Evolutionary conservation across 768 basidiomycete genomes (phyloP), one percentile per base, ranked within the genome.

Genomic region (Termitomyces sp.): DNA sequence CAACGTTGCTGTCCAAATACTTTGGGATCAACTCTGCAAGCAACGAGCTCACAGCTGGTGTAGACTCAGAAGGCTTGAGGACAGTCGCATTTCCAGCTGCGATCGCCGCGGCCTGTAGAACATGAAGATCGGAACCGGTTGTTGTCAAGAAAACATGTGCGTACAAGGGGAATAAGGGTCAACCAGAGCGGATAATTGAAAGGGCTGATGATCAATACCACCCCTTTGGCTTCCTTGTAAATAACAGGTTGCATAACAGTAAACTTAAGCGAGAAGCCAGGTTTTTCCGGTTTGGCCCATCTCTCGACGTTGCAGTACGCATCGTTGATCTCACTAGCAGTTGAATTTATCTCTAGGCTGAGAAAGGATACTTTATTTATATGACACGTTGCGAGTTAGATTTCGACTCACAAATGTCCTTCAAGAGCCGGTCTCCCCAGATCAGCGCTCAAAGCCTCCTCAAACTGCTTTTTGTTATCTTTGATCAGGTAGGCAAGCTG

Each of bases 141-240:
- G 54, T n/a, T 39, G 54, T 34, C 16, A 34, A 14, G 50, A 34
- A n/a, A 54, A 18, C 18, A 29, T 8, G 20, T 43, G 29, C 49
- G 32, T 58, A 87, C 87, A 61, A 92, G 59, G 13, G 87, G 87
- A 0, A 76, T 72, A 8, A 89, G 37, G 0, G 78, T 68, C 52
- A 88, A 68, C 75, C 77, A 85, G 13, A 90, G 58, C 0, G 89
- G 90, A 65, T 87, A 90, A 68, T 90, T 91, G 78, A 88, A 90
- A 0, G 88, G 86, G 32, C 75, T 76, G 55, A 92, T 86, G 63
- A 88, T 80, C 48, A 90, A 72, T 0, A 87, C 79, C 26, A 84
- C 79, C 3, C 90, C 90, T 67, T 93, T 94, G 46, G 92, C 78
- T 61, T 90, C 88, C 63, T 90, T 89, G 54, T 82, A 76, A 2